Base-by-base conservation (phyloP, 306 rosid species). In the Gastrolobium bilobum region DNA sequence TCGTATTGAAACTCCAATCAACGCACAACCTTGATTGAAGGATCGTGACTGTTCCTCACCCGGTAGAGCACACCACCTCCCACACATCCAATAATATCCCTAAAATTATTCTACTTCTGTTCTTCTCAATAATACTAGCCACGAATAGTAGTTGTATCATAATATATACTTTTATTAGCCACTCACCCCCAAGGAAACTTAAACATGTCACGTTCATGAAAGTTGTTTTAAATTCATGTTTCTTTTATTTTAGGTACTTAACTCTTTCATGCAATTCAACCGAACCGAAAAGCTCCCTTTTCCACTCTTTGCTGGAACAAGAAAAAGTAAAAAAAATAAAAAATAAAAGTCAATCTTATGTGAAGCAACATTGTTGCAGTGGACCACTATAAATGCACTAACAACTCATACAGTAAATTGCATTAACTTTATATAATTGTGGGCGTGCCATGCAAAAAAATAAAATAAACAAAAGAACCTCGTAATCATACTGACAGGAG, bases 311-410 rank as follows among this genome's bases (percentile, higher is more conserved):
- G 15, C 46, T 26, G n/a, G 20, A 37, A 76, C 14, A 62, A 47
- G 50, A 35, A 46, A 34, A 37, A 10, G 61, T 20, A 42, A 34
- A 7, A 6, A 15, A 74, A 40, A 31, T n/a, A n/a, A n/a, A n/a
- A n/a, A n/a, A n/a, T n/a, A 6, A 4, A 52, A n/a, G 42, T 47
- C 65, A 42, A n/a, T 0, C 38, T 62, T 62, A 82, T 54, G 62
- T 52, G 74, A 52, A 29, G 53, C 56, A 34, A 15, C 43, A 6
- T 20, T 46, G 35, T 47, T 39, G 43, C 39, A 35, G 30, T 53
- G 86, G 79, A 71, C 82, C 82, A 71, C 69, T 3, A 82, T 67
- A 67, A 68, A 76, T 81, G 77, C 50, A 0, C 13, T 75, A 34
- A 75, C 69, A 75, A 40, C 31, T 65, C 46, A 11, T 2, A 31